Evolutionary conservation across 2,329 filamentous ascomycete genomes (phyloP), one percentile per base, ranked within the genome.

Genomic region (Plenodomus tracheiphilus): DNA sequence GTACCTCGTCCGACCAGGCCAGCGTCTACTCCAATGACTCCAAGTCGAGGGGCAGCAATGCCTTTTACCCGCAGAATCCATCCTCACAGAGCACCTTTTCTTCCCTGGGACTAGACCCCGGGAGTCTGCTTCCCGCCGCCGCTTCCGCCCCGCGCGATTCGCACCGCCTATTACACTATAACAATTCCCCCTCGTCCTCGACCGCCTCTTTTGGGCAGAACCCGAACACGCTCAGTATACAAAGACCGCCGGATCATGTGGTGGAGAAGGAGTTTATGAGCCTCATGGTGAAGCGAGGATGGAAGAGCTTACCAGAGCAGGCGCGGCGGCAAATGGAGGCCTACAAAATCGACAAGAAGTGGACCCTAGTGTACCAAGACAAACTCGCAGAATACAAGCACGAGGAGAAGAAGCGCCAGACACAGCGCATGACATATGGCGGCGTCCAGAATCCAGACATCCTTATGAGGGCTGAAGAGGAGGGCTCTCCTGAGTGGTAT

Each of bases 401-500:
- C 36, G 93, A 97, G 68, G 91, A 96, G 74, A 96, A 93, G 74
- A 85, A 92, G 61, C 81, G 89, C 60, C 84, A 87, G 63, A 88
- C 89, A 44, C 84, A 87, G 30, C 85, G 87, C 53, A 81, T 80
- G 51, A 85, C 88, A 5, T 75, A 77, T 41, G 57, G 69, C 20
- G 84, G 89, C 57, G 59, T 56, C 25, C 51, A 52, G 2, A 88
- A 86, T 59, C 79, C 81, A 45, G 82, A 70, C 59, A 83, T 93
- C 50, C 82, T 91, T 35, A 84, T 85, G 36, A 85, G 89, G 61
- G 90, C 90, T 7, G 92, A 97, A 68, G 93, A 97, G 70, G 94
- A 97, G 73, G 93, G 92, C 38, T 95, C 90, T 41, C 94, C 94
- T 2, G 93, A 97, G 75, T 99, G 93, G 93, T 99, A 96, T 72